Conservation (phyloP, 2,329 filamentous ascomycete genomes). For the Xylariaceae sp. region DNA sequence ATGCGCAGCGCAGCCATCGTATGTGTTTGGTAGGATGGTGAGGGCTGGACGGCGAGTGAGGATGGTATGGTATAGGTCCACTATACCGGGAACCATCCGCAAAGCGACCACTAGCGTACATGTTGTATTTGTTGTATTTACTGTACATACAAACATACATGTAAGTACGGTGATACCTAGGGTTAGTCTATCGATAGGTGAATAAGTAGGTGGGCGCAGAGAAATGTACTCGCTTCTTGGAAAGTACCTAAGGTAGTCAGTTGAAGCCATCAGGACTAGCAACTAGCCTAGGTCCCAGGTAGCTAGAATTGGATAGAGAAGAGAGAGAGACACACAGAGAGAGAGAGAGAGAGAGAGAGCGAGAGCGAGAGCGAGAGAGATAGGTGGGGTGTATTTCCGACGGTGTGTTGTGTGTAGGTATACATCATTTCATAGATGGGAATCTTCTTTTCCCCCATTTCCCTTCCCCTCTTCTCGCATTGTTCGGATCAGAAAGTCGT, state of each 20-base stretch:
- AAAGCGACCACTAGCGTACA: not conserved
- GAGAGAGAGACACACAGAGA: no score
- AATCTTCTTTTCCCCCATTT: not conserved
- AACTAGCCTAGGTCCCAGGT: no score
- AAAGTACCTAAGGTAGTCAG: not conserved
- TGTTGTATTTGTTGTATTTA: no score
- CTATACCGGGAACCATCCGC: not conserved
- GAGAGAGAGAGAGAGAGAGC: no score
- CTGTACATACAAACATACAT: no score
- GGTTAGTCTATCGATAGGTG: no score
- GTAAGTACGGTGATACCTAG: not conserved
- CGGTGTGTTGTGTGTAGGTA: not conserved
- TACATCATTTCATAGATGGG: not conserved
- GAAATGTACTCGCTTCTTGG: not conserved
- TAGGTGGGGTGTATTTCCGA: not conserved
- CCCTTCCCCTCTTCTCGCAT: not conserved
- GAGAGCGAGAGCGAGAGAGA: not conserved
- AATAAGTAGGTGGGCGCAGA: no score
- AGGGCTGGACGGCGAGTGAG: not conserved
- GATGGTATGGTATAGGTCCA: not conserved
- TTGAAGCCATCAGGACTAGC: not conserved
- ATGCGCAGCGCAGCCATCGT: constrained; percentile 25
- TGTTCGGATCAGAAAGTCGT: not conserved
- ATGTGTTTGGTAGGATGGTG: not conserved
- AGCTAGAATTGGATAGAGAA: no score